Base-by-base conservation (phyloP, 2,329 filamentous ascomycete genomes). In the Paecilomyces fulvus region DNA sequence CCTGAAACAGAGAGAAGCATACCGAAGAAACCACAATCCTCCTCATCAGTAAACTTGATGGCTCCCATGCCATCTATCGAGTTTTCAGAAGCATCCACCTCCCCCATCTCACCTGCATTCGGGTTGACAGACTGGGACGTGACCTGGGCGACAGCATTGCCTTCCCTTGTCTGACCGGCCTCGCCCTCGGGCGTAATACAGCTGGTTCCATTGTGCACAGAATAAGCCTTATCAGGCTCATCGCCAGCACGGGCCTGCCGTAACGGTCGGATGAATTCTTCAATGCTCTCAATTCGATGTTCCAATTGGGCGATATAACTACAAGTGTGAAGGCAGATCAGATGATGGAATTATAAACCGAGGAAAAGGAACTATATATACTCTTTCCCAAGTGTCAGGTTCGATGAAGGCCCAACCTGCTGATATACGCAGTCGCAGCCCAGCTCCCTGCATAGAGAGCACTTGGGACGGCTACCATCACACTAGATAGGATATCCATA, bases 11-110 rank as follows among this genome's bases (percentile, higher is more conserved):
- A 43, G 3, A 20, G 12, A 53, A 33, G n/a, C 14, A 12, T 63
- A 67, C 68, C 69, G 59, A 72, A 72, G 60, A 66, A 71, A 1
- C 67, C 69, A 54, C 63, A 67, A 51, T 72, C 67, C 20, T 70
- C 67, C 49, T 71, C 68, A 56, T 70, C 59, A 2, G 61, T 58
- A 12, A 70, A 61, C 14, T 65, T 63, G 23, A 70, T 57, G 2
- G 66, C 68, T 0, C 69, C 69, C 63, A 73, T 67, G 7, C 65
- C 70, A 46, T 67, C 63, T 12, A 67, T 60, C 8, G 60, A 54
- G 52, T 70, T 56, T 28, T 63, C 56, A 3, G 46, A 53, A n/a
- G 30, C 46, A 25, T 56, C 55, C 10, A 50, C 51, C 21, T 56
- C 55, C 2, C 55, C 55, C 30, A 56, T 51, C 37, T 54, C 55